Evolutionary conservation across 169 alveolate genomes (phyloP).

Genomic region (Plasmodium coatneyi): DNA sequence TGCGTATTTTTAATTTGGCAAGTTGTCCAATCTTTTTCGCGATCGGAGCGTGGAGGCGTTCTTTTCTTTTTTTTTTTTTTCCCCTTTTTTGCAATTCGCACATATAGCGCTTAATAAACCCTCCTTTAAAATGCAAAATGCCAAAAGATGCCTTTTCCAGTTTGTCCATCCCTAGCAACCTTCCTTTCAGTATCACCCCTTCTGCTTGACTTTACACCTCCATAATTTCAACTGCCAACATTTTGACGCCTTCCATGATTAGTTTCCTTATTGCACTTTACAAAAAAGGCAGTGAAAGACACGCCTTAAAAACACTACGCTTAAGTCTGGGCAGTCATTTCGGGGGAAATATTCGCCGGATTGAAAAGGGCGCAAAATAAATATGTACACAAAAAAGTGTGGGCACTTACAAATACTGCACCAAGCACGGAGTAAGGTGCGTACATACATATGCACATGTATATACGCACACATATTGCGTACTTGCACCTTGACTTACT

Average conservation of each 20-base stretch:
- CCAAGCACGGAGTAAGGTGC: neutral
- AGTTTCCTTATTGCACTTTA: neutral
- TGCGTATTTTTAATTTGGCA: neutral
- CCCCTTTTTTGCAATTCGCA: neutral
- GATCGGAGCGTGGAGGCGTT: neutral
- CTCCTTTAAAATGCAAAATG: neutral
- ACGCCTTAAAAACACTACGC: neutral
- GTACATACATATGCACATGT: neutral
- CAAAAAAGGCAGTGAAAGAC: neutral
- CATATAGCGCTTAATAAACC: neutral
- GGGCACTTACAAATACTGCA: neutral
- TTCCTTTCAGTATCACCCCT: neutral
- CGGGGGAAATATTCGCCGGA: neutral
- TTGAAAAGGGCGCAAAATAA: neutral
- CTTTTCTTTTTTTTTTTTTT: neutral
- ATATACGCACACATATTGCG: neutral
- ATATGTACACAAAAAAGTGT: neutral
- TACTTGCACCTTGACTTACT: neutral
- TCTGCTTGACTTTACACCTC: neutral
- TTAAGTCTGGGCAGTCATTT: neutral
- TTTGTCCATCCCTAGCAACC: neutral
- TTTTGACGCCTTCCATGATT: neutral
- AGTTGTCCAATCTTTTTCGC: neutral
- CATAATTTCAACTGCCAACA: neutral
- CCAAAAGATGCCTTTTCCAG: neutral